These are phyloP conservation scores for Agapanthus africanus DNA, from an alignment of 106 monocot genomes.

Conservation along the genomic window DNA sequence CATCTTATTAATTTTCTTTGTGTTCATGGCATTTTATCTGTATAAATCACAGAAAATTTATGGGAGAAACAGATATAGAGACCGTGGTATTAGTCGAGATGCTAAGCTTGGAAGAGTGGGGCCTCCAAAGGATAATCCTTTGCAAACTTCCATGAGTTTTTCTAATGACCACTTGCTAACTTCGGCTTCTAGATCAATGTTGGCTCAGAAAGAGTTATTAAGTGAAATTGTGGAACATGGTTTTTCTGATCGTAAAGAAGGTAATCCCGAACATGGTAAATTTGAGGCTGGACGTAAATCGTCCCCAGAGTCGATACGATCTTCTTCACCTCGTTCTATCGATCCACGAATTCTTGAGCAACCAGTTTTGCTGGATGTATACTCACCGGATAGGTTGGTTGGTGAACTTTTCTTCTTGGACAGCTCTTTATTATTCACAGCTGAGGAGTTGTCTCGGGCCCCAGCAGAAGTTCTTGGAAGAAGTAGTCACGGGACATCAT, in stretches of 20 bases:
- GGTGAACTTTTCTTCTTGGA: slow-evolving; percentile 86
- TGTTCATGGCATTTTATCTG: slow-evolving; percentile 48
- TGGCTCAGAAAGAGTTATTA: slow-evolving; percentile 47
- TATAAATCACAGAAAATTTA: slow-evolving; percentile 67
- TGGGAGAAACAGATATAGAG: slow-evolving; percentile 40
- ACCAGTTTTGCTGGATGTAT: slow-evolving; percentile 48
- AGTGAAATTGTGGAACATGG: slow-evolving; percentile 40
- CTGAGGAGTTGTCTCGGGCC: slow-evolving; percentile 78
- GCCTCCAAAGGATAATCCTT: slow-evolving; percentile 34
- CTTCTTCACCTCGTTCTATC: slow-evolving; percentile 29
- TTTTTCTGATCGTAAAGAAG: slow-evolving; percentile 36
- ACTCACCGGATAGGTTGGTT: slow-evolving; percentile 70
- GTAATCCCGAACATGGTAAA: slow-evolving; percentile 22
- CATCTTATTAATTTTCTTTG: slow-evolving; percentile 58
- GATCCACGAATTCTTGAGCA: slow-evolving; percentile 23
- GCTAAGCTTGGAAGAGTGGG: slow-evolving; percentile 44
- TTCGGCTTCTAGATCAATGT: slow-evolving; percentile 43
- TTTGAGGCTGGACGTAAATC: slow-evolving; percentile 13
- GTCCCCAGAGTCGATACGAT: slow-evolving; percentile 21
- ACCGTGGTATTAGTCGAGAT: slow-evolving; percentile 41
- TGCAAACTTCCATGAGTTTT: slow-evolving; percentile 53
- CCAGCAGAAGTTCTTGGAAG: slow-evolving; percentile 96
- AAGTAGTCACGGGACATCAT: slow-evolving; percentile 93
- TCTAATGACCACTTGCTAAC: slow-evolving; percentile 77
- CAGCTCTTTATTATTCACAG: slow-evolving; percentile 56